Conservation (phyloP, 495 filamentous ascomycete genomes). For the Xylaria palmicola region DNA sequence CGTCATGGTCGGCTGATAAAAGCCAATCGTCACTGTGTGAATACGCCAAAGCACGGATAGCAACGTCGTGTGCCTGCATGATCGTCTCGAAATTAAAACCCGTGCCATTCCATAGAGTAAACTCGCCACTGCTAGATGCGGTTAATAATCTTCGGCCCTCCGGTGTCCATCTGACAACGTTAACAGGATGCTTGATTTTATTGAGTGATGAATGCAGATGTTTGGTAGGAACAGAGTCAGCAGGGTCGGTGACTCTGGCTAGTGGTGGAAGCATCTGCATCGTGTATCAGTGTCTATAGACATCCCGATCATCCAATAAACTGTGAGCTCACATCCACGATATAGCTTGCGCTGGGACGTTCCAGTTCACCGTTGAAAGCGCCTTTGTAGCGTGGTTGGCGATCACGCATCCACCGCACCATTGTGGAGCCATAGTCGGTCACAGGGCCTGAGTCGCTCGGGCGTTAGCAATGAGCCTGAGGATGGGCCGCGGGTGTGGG, state of each 20-base stretch:
- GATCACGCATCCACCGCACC: conserved; percentile 88
- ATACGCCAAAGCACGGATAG: conserved; percentile 83
- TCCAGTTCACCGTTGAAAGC: conserved; percentile 69
- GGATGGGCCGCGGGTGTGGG: not conserved
- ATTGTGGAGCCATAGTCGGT: conserved; percentile 95
- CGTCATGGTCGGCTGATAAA: conserved; percentile 91
- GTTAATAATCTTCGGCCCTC: conserved; percentile 90
- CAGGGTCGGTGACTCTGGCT: conserved; percentile 67
- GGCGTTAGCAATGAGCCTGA: conserved; percentile 22
- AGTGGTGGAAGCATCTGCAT: conserved; percentile 81
- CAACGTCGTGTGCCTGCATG: conserved; percentile 94
- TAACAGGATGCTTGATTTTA: conserved; percentile 96
- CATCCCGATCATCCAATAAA: not conserved
- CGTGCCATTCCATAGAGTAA: conserved; percentile 97
- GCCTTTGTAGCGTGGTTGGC: conserved; percentile 72
- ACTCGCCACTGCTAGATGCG: conserved; percentile 92
- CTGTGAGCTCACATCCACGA: conserved; percentile 73
- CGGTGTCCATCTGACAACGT: conserved; percentile 96
- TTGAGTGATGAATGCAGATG: conserved; percentile 94
- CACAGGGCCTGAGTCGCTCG: conserved; percentile 61
- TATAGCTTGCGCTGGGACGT: conserved; percentile 81
- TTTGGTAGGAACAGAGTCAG: conserved; percentile 81
- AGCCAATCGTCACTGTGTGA: conserved; percentile 97
- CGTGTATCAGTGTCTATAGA: conserved; percentile 1
- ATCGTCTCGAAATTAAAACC: conserved; percentile 99